phyloP scores from a whole-genome alignment of 495 filamentous ascomycete species.

The Lasiosphaeriaceae sp. region DNA sequence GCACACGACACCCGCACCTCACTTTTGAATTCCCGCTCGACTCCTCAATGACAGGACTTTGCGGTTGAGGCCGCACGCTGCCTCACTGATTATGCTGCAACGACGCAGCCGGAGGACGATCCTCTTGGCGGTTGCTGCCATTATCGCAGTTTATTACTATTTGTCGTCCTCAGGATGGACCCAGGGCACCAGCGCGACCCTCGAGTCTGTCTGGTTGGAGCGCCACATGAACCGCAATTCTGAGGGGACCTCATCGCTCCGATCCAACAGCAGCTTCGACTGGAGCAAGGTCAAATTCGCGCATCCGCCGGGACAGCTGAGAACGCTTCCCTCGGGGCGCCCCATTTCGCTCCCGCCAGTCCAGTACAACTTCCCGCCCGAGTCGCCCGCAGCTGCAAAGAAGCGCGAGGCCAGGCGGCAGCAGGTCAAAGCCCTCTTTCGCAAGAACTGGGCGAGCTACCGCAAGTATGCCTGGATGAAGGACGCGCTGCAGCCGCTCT shows the following conservation, averaged over 20 bases:
- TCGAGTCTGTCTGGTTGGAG: conserved; percentile 23
- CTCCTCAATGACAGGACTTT: too few relatives aligned
- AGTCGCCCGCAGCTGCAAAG: conserved; percentile 49
- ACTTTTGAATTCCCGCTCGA: too few relatives aligned
- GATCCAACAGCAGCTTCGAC: conserved; percentile 38
- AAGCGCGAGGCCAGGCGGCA: conserved; percentile 54
- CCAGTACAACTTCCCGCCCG: conserved; percentile 60
- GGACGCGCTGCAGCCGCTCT: conserved; percentile 72
- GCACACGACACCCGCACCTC: neutral
- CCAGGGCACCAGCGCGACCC: neutral
- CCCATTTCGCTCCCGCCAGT: conserved; percentile 56
- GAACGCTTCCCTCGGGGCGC: conserved; percentile 56
- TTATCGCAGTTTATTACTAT: conserved; percentile 6
- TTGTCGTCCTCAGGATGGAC: neutral
- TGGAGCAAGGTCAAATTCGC: conserved; percentile 58
- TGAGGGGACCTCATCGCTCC: conserved; percentile 2
- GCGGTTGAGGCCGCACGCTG: neutral
- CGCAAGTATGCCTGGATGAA: conserved; percentile 70
- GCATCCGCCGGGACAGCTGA: conserved; percentile 53
- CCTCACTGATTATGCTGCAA: neutral
- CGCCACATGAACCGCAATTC: conserved; percentile 30
- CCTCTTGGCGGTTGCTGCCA: neutral
- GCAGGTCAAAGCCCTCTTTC: conserved; percentile 63
- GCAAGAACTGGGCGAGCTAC: conserved; percentile 73
- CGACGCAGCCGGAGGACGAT: neutral